Base-by-base conservation (phyloP, 495 filamentous ascomycete species). In the Hypoxylon subgilvum region DNA sequence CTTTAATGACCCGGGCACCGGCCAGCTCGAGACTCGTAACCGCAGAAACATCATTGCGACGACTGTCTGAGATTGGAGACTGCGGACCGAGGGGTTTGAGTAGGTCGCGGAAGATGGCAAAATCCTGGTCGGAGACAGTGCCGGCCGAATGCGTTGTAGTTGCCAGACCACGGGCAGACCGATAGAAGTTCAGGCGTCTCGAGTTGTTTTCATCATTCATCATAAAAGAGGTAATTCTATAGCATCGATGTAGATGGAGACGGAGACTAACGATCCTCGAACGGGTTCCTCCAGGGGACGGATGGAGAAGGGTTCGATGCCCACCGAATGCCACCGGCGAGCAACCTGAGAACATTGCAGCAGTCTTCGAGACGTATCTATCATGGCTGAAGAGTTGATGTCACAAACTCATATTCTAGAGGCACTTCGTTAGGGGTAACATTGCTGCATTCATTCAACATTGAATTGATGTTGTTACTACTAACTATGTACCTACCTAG, bases 181-280 rank as follows among this genome's bases (percentile, higher is more conserved):
- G 3, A 6, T 23, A 19, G 1, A 45, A 10, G 13, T 4, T 40
- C 28, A 19, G 40, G 10, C 6, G 36, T 42, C 6, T 16, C 1
- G 23, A 52, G 2, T 10, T 0, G 4, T 18, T 19, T 2, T 19
- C 6, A 8, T 3, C 9, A 18, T n/a, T n/a, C n/a, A n/a, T n/a
- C n/a, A n/a, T n/a, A n/a, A n/a, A n/a, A n/a, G n/a, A n/a, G n/a
- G 10, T 22, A 10, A 10, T 18, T 28, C 38, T 32, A 38, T 52
- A 54, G 13, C 10, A 50, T 57, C 53, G 59, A 57, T 40, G 53
- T 28, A 65, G 41, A 51, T 42, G 52, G 19, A 57, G 36, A 51
- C 46, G 52, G 19, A 57, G 36, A 28, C 49, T 59, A 22, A 65
- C 18, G 17, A 63, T 53, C 17, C 51, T 59, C 42, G 52, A 65